Percentiles rank a stretch among this genome's conserved stretches.
Conservation (phyloP, 257 asterid genomes). For the Thymus quinquecostatus region DNA sequence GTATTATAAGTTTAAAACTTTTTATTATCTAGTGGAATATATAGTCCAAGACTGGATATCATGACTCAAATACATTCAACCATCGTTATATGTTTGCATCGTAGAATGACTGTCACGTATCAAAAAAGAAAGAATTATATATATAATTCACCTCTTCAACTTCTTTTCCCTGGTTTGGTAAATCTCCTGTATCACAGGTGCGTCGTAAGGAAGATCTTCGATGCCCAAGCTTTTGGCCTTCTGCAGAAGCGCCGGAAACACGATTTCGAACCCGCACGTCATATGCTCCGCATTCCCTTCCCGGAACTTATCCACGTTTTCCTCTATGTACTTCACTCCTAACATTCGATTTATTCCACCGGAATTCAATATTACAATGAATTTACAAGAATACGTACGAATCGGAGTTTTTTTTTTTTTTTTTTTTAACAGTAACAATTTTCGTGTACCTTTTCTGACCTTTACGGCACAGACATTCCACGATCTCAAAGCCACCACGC, state of each 20-base stretch:
- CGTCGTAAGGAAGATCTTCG: slow-evolving; percentile 36
- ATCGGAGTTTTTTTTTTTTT: no score
- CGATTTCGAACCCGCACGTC: slow-evolving; percentile 29
- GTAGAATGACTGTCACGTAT: no score
- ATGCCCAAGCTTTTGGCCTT: slow-evolving; percentile 31
- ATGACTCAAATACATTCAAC: no score
- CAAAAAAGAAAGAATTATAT: no score
- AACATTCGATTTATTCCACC: no score
- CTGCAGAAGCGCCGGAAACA: slow-evolving; percentile 37
- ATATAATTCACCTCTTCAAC: slow-evolving; percentile 35
- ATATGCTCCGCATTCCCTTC: slow-evolving; percentile 39
- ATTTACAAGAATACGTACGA: no score
- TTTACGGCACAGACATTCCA: slow-evolving; percentile 14
- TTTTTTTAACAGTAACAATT: no score
- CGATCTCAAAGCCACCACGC: slow-evolving; percentile 25
- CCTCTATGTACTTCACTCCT: slow-evolving; percentile 36
- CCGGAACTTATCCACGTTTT: slow-evolving; percentile 34
- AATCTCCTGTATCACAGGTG: slow-evolving; percentile 20
- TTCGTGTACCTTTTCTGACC: slow-evolving; percentile 1
- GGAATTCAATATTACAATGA: no score
- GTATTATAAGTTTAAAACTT: no score
- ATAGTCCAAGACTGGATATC: no score
- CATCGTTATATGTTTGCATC: no score
- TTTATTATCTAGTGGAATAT: no score
- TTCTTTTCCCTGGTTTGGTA: slow-evolving; percentile 29